Evolutionary conservation across 2,329 filamentous ascomycete genomes (phyloP), one percentile per base, ranked within the genome.

Genomic region (Diaporthe batatas): DNA sequence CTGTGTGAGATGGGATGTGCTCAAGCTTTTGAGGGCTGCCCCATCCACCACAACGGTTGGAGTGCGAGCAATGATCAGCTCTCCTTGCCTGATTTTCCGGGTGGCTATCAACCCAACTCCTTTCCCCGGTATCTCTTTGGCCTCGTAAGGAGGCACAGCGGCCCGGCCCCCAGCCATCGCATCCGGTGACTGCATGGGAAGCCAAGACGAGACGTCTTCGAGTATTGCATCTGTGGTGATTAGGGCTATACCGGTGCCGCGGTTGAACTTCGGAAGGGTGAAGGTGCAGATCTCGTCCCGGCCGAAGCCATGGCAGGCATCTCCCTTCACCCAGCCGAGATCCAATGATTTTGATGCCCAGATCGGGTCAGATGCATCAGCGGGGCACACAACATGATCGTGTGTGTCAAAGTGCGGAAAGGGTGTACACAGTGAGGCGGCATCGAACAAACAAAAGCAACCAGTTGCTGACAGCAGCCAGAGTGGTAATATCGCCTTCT

Each of bases 41-140:
- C 62, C 44, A 23, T 71, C 69, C 16, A 71, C 36, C 69, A 71
- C 7, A 21, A 71, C 69, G n/a, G 69, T 58, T 23, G 69, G 69
- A 25, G 69, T 71, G 2, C 69, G 49, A 25, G 69, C 69, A 18
- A 67, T 44, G 3, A 71, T 47, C 6, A 71, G 69, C 42, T 71
- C 58, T n/a, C 69, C 69, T 36, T 32, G 47, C 4, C 23, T 39
- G 18, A 71, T 71, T 25, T 34, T 12, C 18, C 69, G 69, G n/a
- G 18, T 71, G 21, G 69, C 69, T 18, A 71, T 42, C 25, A 71
- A n/a, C 23, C 69, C 69, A 21, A 65, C 21, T 49, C 69, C 69
- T 36, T 71, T 71, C 1, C 69, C 69, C 1, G 25, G 57, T 23
- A 71, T 44, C 34, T 71, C 23, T 36, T 49, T 53, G 21, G 51